phyloP scores from a whole-genome alignment of 2,329 filamentous ascomycete species.

The Myriosclerotinia duriaeana region DNA sequence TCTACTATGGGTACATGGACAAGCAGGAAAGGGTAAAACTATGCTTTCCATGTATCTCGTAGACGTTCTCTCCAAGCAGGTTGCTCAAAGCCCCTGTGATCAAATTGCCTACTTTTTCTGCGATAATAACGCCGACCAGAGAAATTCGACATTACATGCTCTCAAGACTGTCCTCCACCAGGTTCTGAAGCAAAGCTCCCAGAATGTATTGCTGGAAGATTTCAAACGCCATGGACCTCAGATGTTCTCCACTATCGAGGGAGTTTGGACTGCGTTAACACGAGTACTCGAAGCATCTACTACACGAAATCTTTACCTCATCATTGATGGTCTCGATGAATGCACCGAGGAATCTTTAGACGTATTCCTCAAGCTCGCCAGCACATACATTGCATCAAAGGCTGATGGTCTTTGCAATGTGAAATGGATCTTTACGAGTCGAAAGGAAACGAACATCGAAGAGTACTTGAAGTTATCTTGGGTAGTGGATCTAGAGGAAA shows the following conservation, averaged over 20 bases:
- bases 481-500: constrained; percentile 19
- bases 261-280: constrained; percentile 20
- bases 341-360: constrained; percentile 22
- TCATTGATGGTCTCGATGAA: constrained; percentile 25
- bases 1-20: constrained; percentile 22
- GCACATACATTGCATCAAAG: constrained; percentile 17
- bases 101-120: constrained; percentile 23
- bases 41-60: constrained; percentile 24
- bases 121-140: constrained; percentile 20
- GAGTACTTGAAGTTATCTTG: constrained; percentile 21
- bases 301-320: constrained; percentile 22
- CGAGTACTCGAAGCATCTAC: constrained; percentile 18
- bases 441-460: constrained; percentile 21
- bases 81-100: constrained; percentile 19
- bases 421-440: constrained; percentile 25
- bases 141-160: constrained; percentile 22
- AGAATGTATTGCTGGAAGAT: constrained; percentile 20
- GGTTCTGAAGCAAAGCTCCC: constrained; percentile 17
- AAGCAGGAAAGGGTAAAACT: constrained; percentile 25
- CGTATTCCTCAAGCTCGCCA: constrained; percentile 18
- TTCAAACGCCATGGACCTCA: constrained; percentile 22
- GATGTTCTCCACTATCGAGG: constrained; percentile 22
- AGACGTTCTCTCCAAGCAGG: constrained; percentile 20
- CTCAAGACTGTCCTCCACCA: constrained; percentile 23
- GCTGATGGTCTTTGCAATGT: constrained; percentile 23